These are phyloP conservation scores for Talaromyces proteolyticus DNA, from an alignment of 495 filamentous ascomycete species.

Conservation along the genomic window DNA sequence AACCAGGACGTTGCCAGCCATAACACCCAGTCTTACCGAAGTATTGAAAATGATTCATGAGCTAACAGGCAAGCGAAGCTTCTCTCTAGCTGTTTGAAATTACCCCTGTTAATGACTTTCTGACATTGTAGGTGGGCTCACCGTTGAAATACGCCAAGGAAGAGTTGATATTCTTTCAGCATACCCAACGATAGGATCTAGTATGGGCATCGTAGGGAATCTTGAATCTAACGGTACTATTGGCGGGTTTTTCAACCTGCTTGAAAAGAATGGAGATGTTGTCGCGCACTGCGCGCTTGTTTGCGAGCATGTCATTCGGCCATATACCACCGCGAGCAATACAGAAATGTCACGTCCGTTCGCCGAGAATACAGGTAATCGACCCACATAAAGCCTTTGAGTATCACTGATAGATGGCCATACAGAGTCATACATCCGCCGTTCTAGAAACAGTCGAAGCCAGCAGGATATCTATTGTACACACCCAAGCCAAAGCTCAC, in stretches of 20 bases:
- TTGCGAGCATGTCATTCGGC: not conserved
- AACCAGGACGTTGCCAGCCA: not conserved
- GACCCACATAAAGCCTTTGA: not conserved
- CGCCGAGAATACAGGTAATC: not conserved
- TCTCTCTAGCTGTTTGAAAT: not conserved
- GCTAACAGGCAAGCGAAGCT: not conserved
- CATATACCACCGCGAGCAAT: not conserved
- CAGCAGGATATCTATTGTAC: not conserved
- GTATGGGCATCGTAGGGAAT: not conserved
- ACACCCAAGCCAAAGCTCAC: not conserved
- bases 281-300: not conserved
- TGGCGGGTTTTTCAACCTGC: not conserved
- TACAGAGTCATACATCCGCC: not conserved
- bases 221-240: not conserved
- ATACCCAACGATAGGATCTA: not conserved
- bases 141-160: slow-evolving; percentile 1
- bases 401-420: not conserved
- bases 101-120: not conserved
- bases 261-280: not conserved
- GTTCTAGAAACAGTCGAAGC: not conserved
- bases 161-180: not conserved
- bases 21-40: not conserved
- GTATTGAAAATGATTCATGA: not conserved
- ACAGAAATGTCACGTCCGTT: not conserved
- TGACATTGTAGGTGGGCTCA: not conserved